These are phyloP conservation scores for Backusella tarrabulga DNA, from an alignment of 192 early-diverging fungal genomes.

Conservation along the genomic window DNA sequence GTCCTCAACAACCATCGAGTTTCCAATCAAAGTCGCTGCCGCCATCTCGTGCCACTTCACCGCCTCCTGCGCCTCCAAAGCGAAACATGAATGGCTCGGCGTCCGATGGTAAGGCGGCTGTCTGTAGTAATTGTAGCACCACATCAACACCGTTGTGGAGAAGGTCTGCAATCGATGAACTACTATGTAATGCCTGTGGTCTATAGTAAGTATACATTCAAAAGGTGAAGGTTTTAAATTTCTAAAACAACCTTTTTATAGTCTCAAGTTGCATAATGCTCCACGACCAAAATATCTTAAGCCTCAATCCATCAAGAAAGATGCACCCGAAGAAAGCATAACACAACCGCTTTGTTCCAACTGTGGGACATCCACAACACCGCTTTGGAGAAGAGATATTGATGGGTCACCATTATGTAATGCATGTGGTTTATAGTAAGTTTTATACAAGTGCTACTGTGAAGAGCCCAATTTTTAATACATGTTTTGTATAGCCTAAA, in stretches of 20 bases:
- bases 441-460: background rate
- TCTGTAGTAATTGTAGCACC: slow-evolving; percentile 74
- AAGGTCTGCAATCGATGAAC: slow-evolving; percentile 55
- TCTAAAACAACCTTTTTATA: background rate
- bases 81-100: slow-evolving; percentile 11
- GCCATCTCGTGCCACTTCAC: slow-evolving; percentile 7
- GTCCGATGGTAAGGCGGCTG: slow-evolving; percentile 5
- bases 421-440: slow-evolving; percentile 58
- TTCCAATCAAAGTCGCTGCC: slow-evolving; percentile 5
- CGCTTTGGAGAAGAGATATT: slow-evolving; percentile 85
- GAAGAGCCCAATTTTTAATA: background rate
- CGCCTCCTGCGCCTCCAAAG: background rate
- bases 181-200: slow-evolving; percentile 59
- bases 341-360: slow-evolving; percentile 62
- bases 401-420: slow-evolving; percentile 56
- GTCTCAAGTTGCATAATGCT: slow-evolving; percentile 42
- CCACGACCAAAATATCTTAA: slow-evolving; percentile 79
- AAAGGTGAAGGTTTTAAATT: background rate
- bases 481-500: slow-evolving; percentile 19
- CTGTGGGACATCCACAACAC: slow-evolving; percentile 84
- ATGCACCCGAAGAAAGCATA: slow-evolving; percentile 32
- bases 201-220: slow-evolving; percentile 42
- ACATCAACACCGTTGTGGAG: slow-evolving; percentile 95
- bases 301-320: slow-evolving; percentile 64
- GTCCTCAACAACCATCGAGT: background rate